Percentiles rank a stretch among this genome's conserved stretches.
Evolutionary conservation across 345 rosid genomes (phyloP).

Genomic region (Hibiscus mutabilis): DNA sequence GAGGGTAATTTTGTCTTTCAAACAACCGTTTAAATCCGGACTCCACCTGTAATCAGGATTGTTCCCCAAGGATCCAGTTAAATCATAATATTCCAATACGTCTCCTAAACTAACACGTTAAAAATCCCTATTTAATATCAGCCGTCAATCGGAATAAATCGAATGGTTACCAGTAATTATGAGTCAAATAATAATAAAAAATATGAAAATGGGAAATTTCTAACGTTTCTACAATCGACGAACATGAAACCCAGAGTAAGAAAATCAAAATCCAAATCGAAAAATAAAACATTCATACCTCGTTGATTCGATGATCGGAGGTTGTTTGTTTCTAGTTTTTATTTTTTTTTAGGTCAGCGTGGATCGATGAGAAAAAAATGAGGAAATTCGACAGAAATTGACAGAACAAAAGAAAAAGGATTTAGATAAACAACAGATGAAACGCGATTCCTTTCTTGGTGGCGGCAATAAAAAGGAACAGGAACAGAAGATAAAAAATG

Average conservation of each 20-base stretch:
- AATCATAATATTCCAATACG: too few species aligned
- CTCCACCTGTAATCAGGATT: background rate
- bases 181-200: background rate
- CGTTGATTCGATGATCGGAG: background rate
- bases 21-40: background rate
- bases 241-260: background rate
- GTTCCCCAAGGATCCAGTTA: too few species aligned
- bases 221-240: background rate
- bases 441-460: background rate
- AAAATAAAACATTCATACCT: background rate
- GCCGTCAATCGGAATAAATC: background rate
- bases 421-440: background rate
- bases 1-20: slow-evolving; percentile 3
- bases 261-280: background rate
- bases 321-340: background rate
- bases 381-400: too few species aligned
- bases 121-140: background rate
- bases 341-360: background rate
- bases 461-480: too few species aligned
- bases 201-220: background rate
- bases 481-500: background rate
- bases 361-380: background rate
- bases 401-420: background rate
- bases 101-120: background rate
- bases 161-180: background rate